Percentiles rank a stretch among this genome's conserved stretches.
phyloP scores from a whole-genome alignment of 495 filamentous ascomycete genomes.

The Astrothelium subdiscretum region DNA sequence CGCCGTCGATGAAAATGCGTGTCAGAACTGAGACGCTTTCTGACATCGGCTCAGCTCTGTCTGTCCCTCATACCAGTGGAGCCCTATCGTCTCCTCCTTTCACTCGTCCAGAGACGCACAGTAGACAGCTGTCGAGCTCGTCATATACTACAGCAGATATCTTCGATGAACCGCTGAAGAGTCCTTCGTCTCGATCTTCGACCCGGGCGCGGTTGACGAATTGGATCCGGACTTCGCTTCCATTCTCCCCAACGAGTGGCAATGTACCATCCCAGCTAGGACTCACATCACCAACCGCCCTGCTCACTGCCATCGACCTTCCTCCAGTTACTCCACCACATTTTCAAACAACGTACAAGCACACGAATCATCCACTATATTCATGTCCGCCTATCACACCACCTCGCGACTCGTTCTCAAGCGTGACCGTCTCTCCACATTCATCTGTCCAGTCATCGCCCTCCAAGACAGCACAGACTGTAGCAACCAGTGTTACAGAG shows the following conservation, averaged over 20 bases:
- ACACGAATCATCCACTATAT: background rate
- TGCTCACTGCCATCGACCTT: background rate
- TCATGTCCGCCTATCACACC: background rate
- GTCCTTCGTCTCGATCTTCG: background rate
- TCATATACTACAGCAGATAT: background rate
- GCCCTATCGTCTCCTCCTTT: background rate
- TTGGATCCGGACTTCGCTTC: background rate
- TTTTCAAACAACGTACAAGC: background rate
- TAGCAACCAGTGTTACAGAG: background rate
- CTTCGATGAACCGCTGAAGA: background rate
- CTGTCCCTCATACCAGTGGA: slow-evolving; percentile 7
- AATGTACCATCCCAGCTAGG: background rate
- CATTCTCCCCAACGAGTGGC: background rate
- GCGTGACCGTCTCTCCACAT: background rate
- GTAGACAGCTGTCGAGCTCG: background rate
- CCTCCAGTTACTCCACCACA: background rate
- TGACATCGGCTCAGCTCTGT: slow-evolving; percentile 25
- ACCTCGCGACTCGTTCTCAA: background rate
- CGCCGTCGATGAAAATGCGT: slow-evolving; percentile 16
- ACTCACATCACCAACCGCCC: background rate
- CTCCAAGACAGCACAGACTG: background rate
- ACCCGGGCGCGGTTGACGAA: background rate
- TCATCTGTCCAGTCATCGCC: background rate
- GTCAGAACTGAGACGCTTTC: slow-evolving; percentile 23
- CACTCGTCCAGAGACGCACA: background rate